These are phyloP conservation scores for Aciculoconidium aculeatum DNA, from an alignment of 805 yeast species.

Conservation along the genomic window DNA sequence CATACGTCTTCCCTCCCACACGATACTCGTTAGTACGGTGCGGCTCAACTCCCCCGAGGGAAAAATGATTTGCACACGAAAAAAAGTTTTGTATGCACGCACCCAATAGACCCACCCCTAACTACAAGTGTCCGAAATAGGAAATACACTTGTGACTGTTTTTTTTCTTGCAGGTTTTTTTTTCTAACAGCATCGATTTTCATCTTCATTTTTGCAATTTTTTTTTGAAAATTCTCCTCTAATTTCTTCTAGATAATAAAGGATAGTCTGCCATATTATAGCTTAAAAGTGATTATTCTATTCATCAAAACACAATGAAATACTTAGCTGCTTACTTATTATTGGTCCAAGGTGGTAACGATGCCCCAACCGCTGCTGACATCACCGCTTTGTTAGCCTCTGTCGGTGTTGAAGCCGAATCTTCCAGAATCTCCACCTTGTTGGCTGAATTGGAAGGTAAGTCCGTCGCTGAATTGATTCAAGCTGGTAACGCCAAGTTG, in stretches of 20 bases:
- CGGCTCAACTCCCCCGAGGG: no score
- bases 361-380: constrained; percentile 90
- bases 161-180: no score
- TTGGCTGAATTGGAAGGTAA: constrained; percentile 90
- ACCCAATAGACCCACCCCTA: constrained; percentile 2
- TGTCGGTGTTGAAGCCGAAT: constrained; percentile 95
- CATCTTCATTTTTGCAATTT: constrained; percentile 3
- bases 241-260: constrained; percentile 45
- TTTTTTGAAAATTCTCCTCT: constrained; percentile 14
- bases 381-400: constrained; percentile 84
- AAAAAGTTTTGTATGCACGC: constrained; percentile 2
- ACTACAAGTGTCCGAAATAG: no score
- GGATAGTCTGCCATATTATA: constrained; percentile 73
- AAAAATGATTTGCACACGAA: no score
- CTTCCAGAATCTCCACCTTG: constrained; percentile 74
- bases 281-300: constrained; percentile 82
- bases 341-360: constrained; percentile 94
- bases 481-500: constrained; percentile 93
- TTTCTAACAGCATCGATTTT: no score
- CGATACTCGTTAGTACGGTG: no score
- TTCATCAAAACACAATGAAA: constrained; percentile 59
- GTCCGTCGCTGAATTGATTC: constrained; percentile 80
- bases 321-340: constrained; percentile 99
- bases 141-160: no score
- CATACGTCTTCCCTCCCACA: no score